Percentiles rank a stretch among this genome's conserved stretches.
Evolutionary conservation across 1,284 basidiomycete species (phyloP).

Genomic region (Papiliotrema laurentii): DNA sequence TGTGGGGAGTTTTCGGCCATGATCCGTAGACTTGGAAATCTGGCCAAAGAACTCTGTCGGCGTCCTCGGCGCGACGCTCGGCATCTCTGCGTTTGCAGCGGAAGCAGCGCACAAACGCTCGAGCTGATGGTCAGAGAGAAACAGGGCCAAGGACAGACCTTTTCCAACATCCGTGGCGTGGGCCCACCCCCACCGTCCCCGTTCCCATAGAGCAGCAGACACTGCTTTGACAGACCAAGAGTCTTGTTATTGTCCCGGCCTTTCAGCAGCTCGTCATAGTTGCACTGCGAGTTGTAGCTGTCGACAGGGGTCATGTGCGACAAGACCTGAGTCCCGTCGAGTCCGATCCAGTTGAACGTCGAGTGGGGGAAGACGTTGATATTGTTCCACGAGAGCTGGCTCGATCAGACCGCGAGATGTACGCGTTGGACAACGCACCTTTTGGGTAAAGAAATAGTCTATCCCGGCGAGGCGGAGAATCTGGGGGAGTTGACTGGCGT

Average conservation of each 20-base stretch:
- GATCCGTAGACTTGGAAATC: conserved; percentile 60
- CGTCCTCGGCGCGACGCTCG: not conserved
- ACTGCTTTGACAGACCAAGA: conserved; percentile 66
- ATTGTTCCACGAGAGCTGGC: conserved; percentile 5
- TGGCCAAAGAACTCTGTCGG: conserved; percentile 42
- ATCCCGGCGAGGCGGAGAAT: conserved; percentile 77
- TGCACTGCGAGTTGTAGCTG: conserved; percentile 15
- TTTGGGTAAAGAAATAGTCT: conserved; percentile 94
- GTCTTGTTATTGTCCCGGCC: conserved; percentile 82
- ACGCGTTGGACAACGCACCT: conserved; percentile 53
- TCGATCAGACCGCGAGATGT: no score
- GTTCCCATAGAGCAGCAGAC: conserved; percentile 83
- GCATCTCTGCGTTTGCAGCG: not conserved
- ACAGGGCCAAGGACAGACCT: conserved; percentile 70
- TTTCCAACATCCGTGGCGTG: conserved; percentile 71
- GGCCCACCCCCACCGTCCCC: conserved; percentile 64
- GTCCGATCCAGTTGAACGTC: conserved; percentile 92
- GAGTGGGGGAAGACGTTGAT: conserved; percentile 80
- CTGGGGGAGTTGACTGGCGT: conserved; percentile 82
- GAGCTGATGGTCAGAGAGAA: conserved; percentile 49
- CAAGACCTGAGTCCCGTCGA: conserved; percentile 57
- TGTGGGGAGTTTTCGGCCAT: conserved; percentile 70
- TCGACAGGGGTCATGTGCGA: conserved; percentile 85
- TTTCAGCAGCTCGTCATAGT: conserved; percentile 10
- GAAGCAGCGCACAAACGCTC: not conserved